Base-by-base conservation (phyloP, 78 protist species). In the Paratrimastix pyriformis region DNA sequence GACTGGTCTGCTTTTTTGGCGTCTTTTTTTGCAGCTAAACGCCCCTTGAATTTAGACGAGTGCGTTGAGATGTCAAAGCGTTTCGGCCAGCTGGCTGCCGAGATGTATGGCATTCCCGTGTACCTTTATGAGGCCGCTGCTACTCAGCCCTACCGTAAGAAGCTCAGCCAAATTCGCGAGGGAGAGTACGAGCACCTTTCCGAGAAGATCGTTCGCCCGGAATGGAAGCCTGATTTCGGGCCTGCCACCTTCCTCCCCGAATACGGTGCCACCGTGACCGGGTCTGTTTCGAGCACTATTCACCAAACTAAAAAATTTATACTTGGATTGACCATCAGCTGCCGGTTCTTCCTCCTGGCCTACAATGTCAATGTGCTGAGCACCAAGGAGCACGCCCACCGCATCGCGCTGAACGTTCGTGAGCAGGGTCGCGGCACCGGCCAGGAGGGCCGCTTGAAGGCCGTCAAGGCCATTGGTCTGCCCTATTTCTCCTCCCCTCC, bases 341-440 rank as follows among this genome's bases (percentile, higher is more conserved):
- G 79, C 37, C 65, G 85, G 40, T 40, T 45, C 33, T 81, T 81
- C n/a, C 46, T 81, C 32, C 71, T 81, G 42, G 85, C 85, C 2
- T 81, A 81, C 65, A 81, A 81, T 42, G 80, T 81, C 33, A 81
- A 81, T 54, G 62, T 81, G 9, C 72, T 81, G 15, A 79, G 85
- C 45, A 81, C 85, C 11, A 81, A 81, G 46, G 85, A 81, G 59
- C 85, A 81, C 42, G 85, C 85, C 9, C 85, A 81, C 29, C n/a
- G 85, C 29, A 81, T 81, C 62, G 85, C 85, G 21, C 43, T 81
- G 35, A 81, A 81, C 48, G 77, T 81, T 4, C 80, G 85, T 74
- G 85, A 81, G 45, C 74, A 75, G 3, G 85, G 85, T 45, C 80
- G 85, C 46, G 30, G 70, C 46, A 58, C 66, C 0, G 72, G 62